Evolutionary conservation across 2,329 filamentous ascomycete genomes (phyloP).

Genomic region (Sporothrix schenckii): DNA sequence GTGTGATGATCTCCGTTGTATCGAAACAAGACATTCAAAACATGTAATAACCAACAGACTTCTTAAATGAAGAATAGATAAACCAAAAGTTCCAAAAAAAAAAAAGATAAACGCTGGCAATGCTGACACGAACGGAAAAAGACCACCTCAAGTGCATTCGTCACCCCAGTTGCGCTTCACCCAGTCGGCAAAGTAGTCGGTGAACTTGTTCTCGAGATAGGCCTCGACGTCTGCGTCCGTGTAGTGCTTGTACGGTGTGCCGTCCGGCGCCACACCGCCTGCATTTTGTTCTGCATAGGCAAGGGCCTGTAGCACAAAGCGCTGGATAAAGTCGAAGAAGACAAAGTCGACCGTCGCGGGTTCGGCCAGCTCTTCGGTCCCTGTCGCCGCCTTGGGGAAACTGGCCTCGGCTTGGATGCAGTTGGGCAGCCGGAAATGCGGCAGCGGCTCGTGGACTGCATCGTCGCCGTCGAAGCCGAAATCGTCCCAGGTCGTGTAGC

Average conservation of each 20-base stretch:
- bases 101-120: neutral
- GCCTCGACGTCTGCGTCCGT: constrained; percentile 51
- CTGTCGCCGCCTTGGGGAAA: constrained; percentile 53
- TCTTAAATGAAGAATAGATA: too few species aligned
- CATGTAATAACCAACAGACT: neutral
- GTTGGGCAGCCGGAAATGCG: constrained; percentile 79
- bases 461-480: constrained; percentile 85
- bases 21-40: too few species aligned
- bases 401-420: constrained; percentile 71
- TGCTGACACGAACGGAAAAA: neutral
- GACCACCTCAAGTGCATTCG: constrained; percentile 43
- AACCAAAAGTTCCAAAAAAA: neutral
- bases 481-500: constrained; percentile 90
- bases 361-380: constrained; percentile 40
- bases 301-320: constrained; percentile 76
- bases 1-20: neutral
- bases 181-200: constrained; percentile 60
- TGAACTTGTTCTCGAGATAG: constrained; percentile 60
- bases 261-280: constrained; percentile 46
- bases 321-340: constrained; percentile 88
- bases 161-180: constrained; percentile 61
- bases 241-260: constrained; percentile 50
- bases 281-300: constrained; percentile 49
- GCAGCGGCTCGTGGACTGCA: constrained; percentile 75
- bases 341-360: constrained; percentile 82